phyloP scores from a whole-genome alignment of 306 rosid species.

The Prunus padus region DNA sequence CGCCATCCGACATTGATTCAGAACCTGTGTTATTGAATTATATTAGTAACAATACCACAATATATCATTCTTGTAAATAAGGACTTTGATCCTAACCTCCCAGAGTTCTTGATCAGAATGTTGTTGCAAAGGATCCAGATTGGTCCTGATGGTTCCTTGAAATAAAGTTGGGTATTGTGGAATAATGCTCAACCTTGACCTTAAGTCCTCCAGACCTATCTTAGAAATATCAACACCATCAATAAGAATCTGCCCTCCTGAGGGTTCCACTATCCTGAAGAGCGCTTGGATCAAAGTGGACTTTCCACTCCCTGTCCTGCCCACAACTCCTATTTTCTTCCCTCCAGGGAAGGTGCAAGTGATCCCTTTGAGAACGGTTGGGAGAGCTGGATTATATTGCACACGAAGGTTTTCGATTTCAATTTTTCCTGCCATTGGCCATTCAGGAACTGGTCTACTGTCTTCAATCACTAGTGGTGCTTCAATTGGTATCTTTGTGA shows the following conservation, averaged over 20 bases:
- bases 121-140: conserved; percentile 65
- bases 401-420: conserved; percentile 60
- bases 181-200: conserved; percentile 71
- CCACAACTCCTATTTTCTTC: conserved; percentile 73
- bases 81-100: conserved; percentile 51
- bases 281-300: conserved; percentile 85
- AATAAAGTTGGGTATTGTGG: conserved; percentile 80
- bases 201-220: conserved; percentile 71
- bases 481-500: conserved; percentile 62
- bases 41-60: no score
- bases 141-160: conserved; percentile 68
- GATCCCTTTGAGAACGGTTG: conserved; percentile 72
- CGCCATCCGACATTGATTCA: background rate
- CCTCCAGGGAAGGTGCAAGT: conserved; percentile 63
- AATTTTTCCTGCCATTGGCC: conserved; percentile 73
- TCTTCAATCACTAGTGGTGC: conserved; percentile 57
- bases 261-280: conserved; percentile 71
- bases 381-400: conserved; percentile 60
- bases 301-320: conserved; percentile 88
- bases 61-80: background rate
- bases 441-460: conserved; percentile 57
- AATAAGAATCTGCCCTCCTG: conserved; percentile 50
- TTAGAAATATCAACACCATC: conserved; percentile 61
- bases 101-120: conserved; percentile 62
- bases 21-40: background rate